These are phyloP conservation scores for Fusarium falciforme DNA, from an alignment of 2,329 filamentous ascomycete genomes.

Conservation along the genomic window DNA sequence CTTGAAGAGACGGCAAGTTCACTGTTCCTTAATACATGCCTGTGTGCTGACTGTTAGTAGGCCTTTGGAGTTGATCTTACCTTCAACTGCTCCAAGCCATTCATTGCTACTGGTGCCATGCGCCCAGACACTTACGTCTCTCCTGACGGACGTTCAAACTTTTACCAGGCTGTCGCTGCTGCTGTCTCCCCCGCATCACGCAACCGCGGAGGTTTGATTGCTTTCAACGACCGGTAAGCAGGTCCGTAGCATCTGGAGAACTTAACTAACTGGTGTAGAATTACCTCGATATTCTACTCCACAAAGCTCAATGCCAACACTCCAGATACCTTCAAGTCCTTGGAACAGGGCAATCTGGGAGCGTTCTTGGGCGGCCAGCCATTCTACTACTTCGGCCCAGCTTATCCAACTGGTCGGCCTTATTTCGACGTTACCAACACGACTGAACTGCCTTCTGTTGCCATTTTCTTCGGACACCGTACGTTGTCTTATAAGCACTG, in stretches of 20 bases:
- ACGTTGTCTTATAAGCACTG: not conserved
- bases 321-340: constrained; percentile 67
- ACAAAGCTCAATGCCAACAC: constrained; percentile 72
- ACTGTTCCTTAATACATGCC: not conserved
- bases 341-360: constrained; percentile 57
- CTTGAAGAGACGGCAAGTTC: constrained; percentile 61
- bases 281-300: constrained; percentile 64
- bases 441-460: constrained; percentile 56
- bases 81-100: constrained; percentile 35
- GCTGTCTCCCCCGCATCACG: constrained; percentile 19
- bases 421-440: constrained; percentile 49
- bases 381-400: constrained; percentile 63
- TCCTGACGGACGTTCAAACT: constrained; percentile 27
- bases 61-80: constrained; percentile 29
- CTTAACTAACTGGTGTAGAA: not conserved
- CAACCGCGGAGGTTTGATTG: constrained; percentile 64
- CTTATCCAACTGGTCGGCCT: constrained; percentile 54
- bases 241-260: too few species aligned
- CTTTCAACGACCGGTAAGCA: constrained; percentile 65
- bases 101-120: constrained; percentile 27
- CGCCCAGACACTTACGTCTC: constrained; percentile 25
- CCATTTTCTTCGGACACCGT: constrained; percentile 60
- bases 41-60: not conserved
- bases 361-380: constrained; percentile 62
- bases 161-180: constrained; percentile 29